These are phyloP conservation scores for Hemileia vastatrix DNA, from an alignment of 1,284 basidiomycete species.

Conservation along the genomic window DNA sequence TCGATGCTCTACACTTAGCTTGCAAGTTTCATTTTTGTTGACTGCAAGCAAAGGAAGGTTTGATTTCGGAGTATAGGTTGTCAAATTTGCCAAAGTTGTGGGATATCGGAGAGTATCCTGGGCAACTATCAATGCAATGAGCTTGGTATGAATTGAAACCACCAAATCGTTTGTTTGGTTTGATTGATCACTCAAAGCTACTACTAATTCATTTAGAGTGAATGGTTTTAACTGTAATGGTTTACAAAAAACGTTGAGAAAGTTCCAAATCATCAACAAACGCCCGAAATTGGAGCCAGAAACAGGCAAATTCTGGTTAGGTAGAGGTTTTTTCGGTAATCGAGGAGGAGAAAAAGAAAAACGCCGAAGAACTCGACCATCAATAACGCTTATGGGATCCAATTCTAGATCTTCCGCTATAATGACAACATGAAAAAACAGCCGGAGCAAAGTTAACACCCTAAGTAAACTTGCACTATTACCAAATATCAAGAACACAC, in stretches of 20 bases:
- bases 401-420: constrained; percentile 21
- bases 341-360: background rate
- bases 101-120: too few species aligned
- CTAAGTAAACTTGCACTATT: background rate
- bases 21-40: background rate
- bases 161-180: too few species aligned
- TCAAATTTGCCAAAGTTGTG: background rate
- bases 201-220: constrained; percentile 8
- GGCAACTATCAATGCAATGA: too few species aligned
- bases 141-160: too few species aligned
- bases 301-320: background rate
- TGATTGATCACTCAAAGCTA: constrained; percentile 7
- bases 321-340: constrained; percentile 12
- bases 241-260: constrained; percentile 20
- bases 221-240: too few species aligned
- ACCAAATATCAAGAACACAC: background rate
- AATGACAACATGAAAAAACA: background rate
- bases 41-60: constrained; percentile 11
- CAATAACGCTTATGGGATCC: constrained; percentile 14
- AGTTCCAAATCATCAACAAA: constrained; percentile 13
- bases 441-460: background rate
- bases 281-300: constrained; percentile 1
- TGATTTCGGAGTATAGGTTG: constrained; percentile 1
- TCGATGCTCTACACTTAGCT: constrained; percentile 8
- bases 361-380: constrained; percentile 13